phyloP scores from a whole-genome alignment of 2,329 filamentous ascomycete species.

The Fusarium vanettenii region DNA sequence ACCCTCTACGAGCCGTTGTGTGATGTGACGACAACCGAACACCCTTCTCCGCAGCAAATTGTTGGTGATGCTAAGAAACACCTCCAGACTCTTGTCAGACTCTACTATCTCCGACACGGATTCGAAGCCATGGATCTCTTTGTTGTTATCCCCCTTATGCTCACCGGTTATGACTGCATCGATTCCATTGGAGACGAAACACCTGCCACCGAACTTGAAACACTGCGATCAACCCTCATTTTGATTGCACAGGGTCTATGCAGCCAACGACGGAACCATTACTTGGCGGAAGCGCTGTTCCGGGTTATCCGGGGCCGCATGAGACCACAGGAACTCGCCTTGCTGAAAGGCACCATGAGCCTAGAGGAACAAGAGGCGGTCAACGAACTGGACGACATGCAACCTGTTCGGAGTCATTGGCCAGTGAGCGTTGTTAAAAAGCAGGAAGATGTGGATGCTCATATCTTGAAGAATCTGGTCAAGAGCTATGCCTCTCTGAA shows the following conservation, averaged over 20 bases:
- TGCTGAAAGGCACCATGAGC: constrained; percentile 30
- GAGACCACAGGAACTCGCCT: constrained; percentile 40
- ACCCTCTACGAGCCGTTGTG: constrained; percentile 44
- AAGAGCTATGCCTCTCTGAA: constrained; percentile 25
- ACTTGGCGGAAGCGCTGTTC: constrained; percentile 49
- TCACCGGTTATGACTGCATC: constrained; percentile 43
- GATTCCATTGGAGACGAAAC: constrained; percentile 37
- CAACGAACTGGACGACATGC: constrained; percentile 27
- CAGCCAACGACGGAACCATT: constrained; percentile 49
- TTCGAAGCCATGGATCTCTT: constrained; percentile 48
- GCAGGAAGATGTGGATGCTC: constrained; percentile 39
- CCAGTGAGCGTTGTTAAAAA: constrained; percentile 46
- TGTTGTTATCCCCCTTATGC: constrained; percentile 48
- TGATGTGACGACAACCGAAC: not conserved
- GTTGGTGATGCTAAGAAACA: constrained; percentile 36
- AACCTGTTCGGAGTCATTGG: constrained; percentile 46
- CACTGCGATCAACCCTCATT: constrained; percentile 49
- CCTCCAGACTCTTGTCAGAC: constrained; percentile 42
- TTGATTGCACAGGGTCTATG: constrained; percentile 49
- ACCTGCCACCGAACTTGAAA: constrained; percentile 28
- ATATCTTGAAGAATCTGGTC: constrained; percentile 40
- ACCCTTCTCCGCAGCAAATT: constrained; percentile 18
- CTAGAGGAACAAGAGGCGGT: constrained; percentile 35
- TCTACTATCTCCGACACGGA: constrained; percentile 48
- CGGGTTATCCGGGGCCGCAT: constrained; percentile 49